Evolutionary conservation across 2,329 filamentous ascomycete genomes (phyloP), one percentile per base, ranked within the genome.

Genomic region (Neonectria magnoliae): DNA sequence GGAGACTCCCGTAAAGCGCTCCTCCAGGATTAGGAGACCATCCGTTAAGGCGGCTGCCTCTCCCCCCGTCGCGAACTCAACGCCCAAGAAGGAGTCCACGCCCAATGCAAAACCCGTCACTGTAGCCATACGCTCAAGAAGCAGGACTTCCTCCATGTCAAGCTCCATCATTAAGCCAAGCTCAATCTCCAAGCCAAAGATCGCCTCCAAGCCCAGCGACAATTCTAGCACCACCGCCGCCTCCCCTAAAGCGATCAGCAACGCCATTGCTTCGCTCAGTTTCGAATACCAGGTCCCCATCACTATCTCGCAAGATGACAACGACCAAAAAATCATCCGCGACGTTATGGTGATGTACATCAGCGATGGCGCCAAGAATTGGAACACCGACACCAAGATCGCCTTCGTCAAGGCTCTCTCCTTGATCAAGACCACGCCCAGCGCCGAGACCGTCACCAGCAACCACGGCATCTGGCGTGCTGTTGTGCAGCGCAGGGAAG

Each of bases 401-500:
- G 36, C 44, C n/a, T 62, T 62, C 6, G 59, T 45, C 53, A 62
- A 62, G 38, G 53, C 47, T 5, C 59, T 62, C 7, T 47, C 59
- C 6, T 14, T 57, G 7, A 51, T 62, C 25, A 62, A 57, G 25
- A 20, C 33, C 11, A 57, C 59, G 16, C 18, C 38, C 2, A 51
- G 44, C 18, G 56, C 45, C 52, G 18, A 44, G 20, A 29, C 4
- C 11, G 47, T 31, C 13, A 38, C 53, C 7, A 57, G 52, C 51
- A 56, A 62, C 18, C 59, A 62, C 29, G 45, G n/a, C 2, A 52
- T 62, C 27, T 62, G 59, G 59, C 52, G 59, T 11, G 27, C n/a
- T 10, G 59, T 36, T 25, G 6, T 18, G 4, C 33, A 20, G 11
- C 52, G 52, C 44, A 51, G 44, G 9, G 52, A 52, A 27, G 59